Conservation (phyloP, 2,329 filamentous ascomycete species). For the Aspergillus sp. region DNA sequence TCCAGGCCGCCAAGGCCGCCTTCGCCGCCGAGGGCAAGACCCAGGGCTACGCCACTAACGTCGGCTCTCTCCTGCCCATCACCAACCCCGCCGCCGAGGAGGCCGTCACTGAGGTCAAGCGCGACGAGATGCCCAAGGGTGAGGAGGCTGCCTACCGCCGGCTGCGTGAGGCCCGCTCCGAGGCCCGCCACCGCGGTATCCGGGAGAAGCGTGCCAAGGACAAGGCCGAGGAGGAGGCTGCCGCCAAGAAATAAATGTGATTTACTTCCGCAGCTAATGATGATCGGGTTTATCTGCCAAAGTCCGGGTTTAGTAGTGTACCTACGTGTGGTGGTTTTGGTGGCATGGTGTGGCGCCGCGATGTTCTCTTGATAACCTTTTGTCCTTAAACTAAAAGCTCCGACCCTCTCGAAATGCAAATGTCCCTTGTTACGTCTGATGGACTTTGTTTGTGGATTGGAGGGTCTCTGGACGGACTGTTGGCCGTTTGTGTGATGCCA, state of each 20-base stretch:
- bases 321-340: too few species aligned
- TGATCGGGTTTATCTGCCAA: conserved; percentile 38
- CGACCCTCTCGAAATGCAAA: conserved; percentile 39
- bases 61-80: conserved; percentile 69
- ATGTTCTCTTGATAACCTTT: conserved; percentile 28
- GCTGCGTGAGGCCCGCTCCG: conserved; percentile 80
- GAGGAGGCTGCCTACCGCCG: conserved; percentile 85
- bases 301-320: conserved; percentile 30
- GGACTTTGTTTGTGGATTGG: not conserved
- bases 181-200: conserved; percentile 76
- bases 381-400: conserved; percentile 37
- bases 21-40: conserved; percentile 48
- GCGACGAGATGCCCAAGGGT: conserved; percentile 74
- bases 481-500: not conserved
- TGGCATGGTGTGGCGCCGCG: conserved; percentile 35
- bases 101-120: conserved; percentile 73
- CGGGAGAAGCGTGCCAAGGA: conserved; percentile 93
- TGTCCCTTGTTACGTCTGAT: conserved; percentile 25
- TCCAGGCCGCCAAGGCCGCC: conserved; percentile 67
- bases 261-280: conserved; percentile 33
- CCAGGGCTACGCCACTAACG: conserved; percentile 52
- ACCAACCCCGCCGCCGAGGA: conserved; percentile 56
- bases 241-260: conserved; percentile 52
- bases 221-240: conserved; percentile 67
- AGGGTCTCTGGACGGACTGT: not conserved